Conservation (phyloP, 2,329 filamentous ascomycete genomes). For the Ceratocystis cubensis region DNA sequence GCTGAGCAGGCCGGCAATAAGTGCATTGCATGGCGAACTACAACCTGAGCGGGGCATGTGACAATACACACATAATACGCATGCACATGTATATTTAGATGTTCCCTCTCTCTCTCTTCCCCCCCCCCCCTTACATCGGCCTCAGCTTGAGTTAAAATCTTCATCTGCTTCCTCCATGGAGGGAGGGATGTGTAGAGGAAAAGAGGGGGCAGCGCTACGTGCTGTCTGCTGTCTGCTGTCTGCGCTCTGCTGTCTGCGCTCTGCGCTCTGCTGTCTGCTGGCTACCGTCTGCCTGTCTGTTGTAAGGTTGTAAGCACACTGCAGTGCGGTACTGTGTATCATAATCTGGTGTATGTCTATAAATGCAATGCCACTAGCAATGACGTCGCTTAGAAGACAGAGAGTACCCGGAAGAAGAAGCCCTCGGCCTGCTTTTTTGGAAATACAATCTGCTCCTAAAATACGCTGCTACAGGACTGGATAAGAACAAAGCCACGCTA, state of each 20-base stretch:
- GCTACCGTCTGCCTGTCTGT: too few relatives aligned
- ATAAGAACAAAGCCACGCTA: background rate
- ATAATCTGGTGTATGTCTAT: background rate
- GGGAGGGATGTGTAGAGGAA: background rate
- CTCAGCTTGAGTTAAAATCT: background rate
- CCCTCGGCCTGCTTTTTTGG: too few relatives aligned
- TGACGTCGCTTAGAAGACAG: background rate
- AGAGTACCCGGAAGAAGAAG: too few relatives aligned
- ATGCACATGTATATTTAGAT: background rate
- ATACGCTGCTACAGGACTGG: background rate
- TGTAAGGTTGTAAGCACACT: too few relatives aligned
- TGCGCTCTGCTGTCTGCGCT: background rate
- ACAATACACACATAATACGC: background rate
- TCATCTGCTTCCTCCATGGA: background rate
- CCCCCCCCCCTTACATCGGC: background rate
- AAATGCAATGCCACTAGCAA: background rate
- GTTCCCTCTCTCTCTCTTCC: background rate
- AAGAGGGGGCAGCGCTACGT: background rate
- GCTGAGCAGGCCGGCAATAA: background rate
- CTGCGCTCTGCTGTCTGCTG: too few relatives aligned
- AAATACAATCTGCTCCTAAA: too few relatives aligned
- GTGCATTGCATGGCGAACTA: slow-evolving; percentile 2
- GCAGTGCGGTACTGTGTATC: too few relatives aligned
- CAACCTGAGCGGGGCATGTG: background rate
- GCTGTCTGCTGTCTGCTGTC: background rate